These are phyloP conservation scores for Pestalotiopsis sp. DNA, from an alignment of 2,329 filamentous ascomycete species.

Conservation along the genomic window DNA sequence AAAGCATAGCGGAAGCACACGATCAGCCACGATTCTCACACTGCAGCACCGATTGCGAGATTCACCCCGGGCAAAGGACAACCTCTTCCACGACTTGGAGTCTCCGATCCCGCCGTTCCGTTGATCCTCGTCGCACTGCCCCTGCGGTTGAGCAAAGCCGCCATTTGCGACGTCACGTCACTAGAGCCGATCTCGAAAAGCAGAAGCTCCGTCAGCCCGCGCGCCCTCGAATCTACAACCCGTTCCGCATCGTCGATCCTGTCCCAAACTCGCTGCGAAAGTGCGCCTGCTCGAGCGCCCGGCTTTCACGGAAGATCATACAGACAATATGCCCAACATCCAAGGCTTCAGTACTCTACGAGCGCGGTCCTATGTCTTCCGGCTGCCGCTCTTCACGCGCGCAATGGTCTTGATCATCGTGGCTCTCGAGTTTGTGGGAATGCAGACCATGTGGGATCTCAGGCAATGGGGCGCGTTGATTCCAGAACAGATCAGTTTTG, in stretches of 20 bases:
- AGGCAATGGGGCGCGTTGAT: conserved; percentile 78
- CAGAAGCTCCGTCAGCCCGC: background rate
- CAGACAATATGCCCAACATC: conserved; percentile 34
- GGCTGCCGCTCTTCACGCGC: conserved; percentile 87
- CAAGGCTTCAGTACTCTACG: conserved; percentile 70
- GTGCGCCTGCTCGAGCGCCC: background rate
- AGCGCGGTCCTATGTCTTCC: conserved; percentile 78
- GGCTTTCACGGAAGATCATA: background rate
- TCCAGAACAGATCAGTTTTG: conserved; percentile 73
- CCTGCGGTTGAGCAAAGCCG: background rate
- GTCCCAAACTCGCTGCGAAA: background rate
- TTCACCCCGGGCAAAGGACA: background rate
- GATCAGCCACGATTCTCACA: conserved; percentile 1
- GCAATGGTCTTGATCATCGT: conserved; percentile 68
- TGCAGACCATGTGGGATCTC: conserved; percentile 74
- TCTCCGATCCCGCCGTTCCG: no score
- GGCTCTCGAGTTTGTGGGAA: conserved; percentile 67
- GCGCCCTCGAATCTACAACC: background rate
- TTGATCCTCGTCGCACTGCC: background rate
- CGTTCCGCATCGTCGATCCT: background rate
- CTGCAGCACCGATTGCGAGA: background rate
- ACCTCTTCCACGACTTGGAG: background rate
- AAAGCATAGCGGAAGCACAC: conserved; percentile 5
- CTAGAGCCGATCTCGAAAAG: background rate
- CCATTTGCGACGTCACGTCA: background rate